Conservation (phyloP, 208 protist species). For the Sergeia podlipaevii region DNA sequence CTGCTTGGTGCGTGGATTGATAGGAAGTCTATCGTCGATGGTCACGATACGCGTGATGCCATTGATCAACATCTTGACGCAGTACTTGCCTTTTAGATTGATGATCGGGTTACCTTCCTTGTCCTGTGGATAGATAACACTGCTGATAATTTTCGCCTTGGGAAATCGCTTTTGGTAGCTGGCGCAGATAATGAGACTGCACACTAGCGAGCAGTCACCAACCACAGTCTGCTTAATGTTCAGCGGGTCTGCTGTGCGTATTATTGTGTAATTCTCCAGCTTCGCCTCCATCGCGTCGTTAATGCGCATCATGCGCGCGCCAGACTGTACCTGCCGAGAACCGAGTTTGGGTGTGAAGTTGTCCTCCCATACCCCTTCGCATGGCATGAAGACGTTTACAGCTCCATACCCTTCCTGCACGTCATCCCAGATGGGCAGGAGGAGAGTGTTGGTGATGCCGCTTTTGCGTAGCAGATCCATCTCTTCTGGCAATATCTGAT, state of each 20-base stretch:
- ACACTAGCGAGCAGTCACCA: constrained; percentile 86
- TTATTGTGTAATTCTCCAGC: constrained; percentile 31
- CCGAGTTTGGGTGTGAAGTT: constrained; percentile 20
- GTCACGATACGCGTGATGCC: constrained; percentile 85
- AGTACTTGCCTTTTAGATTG: constrained; percentile 87
- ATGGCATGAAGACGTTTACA: constrained; percentile 85
- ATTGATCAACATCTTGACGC: constrained; percentile 92
- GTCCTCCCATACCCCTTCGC: constrained; percentile 39
- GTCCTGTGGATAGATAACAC: constrained; percentile 89
- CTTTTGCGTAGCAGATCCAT: constrained; percentile 73
- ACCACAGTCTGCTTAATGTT: constrained; percentile 84
- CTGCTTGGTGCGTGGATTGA: constrained; percentile 32
- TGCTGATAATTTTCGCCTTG: constrained; percentile 77
- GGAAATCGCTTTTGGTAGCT: constrained; percentile 81
- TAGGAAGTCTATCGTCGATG: constrained; percentile 85
- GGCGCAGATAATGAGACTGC: constrained; percentile 67
- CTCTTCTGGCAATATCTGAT: constrained; percentile 64
- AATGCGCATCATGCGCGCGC: constrained; percentile 33
- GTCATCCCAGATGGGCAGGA: constrained; percentile 88
- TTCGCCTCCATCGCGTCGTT: constrained; percentile 20
- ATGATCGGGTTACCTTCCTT: constrained; percentile 61
- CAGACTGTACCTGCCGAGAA: constrained; percentile 34
- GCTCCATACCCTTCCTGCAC: constrained; percentile 71
- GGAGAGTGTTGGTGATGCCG: constrained; percentile 59
- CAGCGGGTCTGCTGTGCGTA: constrained; percentile 68